A percentile compares a stretch with the other conserved stretches of the same genome.
Conservation (phyloP, 148 eudicot genomes). For the Fagopyrum tataricum region DNA sequence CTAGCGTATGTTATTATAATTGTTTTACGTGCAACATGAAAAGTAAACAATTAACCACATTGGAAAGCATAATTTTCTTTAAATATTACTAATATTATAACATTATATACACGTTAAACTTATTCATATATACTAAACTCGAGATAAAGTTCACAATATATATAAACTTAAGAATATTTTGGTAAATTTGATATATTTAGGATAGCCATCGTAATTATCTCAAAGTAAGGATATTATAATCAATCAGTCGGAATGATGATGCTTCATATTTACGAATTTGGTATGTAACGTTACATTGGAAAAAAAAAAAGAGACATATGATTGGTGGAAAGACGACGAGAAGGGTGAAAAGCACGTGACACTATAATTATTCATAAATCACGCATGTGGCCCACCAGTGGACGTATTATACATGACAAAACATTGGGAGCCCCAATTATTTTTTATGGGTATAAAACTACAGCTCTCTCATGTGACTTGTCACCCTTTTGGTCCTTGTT, state of each 20-base stretch:
- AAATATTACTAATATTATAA: too few relatives aligned
- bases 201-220: too few relatives aligned
- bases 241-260: neutral
- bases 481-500: neutral
- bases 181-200: too few relatives aligned
- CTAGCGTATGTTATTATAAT: neutral
- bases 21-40: neutral
- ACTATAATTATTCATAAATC: slow-evolving; percentile 20
- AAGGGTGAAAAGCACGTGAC: slow-evolving; percentile 25
- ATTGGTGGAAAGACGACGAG: slow-evolving; percentile 16
- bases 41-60: neutral
- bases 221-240: too few relatives aligned
- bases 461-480: neutral
- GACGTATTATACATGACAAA: slow-evolving; percentile 14
- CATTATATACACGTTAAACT: too few relatives aligned
- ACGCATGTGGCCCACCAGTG: slow-evolving; percentile 20
- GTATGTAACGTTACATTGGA: neutral
- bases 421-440: neutral
- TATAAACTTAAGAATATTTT: too few relatives aligned
- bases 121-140: too few relatives aligned
- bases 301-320: slow-evolving; percentile 13
- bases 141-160: too few relatives aligned
- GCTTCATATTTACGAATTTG: slow-evolving; percentile 1
- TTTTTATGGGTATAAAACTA: neutral
- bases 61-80: too few relatives aligned